phyloP scores from a whole-genome alignment of 129 eudicot genomes.

The Ambrosia artemisiifolia region DNA sequence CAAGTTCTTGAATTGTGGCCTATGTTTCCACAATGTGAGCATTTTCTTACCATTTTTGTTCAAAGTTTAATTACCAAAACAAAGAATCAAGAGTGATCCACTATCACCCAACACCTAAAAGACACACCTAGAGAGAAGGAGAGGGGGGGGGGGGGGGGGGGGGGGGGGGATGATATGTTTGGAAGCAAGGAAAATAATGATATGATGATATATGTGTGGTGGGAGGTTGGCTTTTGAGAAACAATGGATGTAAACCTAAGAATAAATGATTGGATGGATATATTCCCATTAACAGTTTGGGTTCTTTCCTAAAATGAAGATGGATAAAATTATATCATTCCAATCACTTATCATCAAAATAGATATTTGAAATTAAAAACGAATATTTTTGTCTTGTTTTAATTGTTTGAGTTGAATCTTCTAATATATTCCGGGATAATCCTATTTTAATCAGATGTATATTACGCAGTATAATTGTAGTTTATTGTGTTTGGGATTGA shows the following conservation, averaged over 20 bases:
- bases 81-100: conserved; percentile 16
- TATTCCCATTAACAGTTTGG: conserved; percentile 33
- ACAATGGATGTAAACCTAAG: conserved; percentile 45
- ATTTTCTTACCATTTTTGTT: conserved; percentile 64
- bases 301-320: conserved; percentile 31
- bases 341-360: conserved; percentile 22
- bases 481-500: no score
- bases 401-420: no score
- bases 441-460: no score
- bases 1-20: conserved; percentile 93
- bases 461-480: no score
- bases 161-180: conserved; percentile 19
- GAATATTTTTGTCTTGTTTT: neutral
- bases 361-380: neutral
- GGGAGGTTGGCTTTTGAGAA: conserved; percentile 37
- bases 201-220: conserved; percentile 38
- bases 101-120: conserved; percentile 21
- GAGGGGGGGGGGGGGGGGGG: neutral
- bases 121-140: conserved; percentile 25
- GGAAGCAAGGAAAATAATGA: conserved; percentile 19
- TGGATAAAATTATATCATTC: conserved; percentile 24
- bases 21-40: conserved; percentile 87
- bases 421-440: no score
- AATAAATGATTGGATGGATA: conserved; percentile 48
- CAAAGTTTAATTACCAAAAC: conserved; percentile 17